A percentile compares a stretch with the other conserved stretches of the same genome.
phyloP scores from a whole-genome alignment of 805 yeast species.

The Pichia ethanolica region DNA sequence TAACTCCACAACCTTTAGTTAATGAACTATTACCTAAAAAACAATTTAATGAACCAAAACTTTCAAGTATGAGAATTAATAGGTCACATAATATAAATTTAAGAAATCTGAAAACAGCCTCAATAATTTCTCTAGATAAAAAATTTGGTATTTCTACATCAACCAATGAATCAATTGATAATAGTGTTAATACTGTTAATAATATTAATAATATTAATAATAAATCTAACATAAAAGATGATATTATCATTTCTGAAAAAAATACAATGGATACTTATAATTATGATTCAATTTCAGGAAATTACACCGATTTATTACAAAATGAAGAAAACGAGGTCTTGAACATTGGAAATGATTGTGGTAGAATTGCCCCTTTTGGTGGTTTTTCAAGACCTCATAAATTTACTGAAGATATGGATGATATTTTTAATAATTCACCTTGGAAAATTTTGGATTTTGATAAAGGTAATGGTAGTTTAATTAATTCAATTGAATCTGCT shows the following conservation, averaged over 20 bases:
- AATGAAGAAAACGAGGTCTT: slow-evolving; percentile 11
- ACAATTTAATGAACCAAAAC: slow-evolving; percentile 7
- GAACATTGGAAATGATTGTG: background rate
- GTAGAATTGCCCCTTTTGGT: slow-evolving; percentile 57
- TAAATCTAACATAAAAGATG: background rate
- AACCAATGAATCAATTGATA: background rate
- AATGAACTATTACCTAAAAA: slow-evolving; percentile 4
- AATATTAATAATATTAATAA: no score
- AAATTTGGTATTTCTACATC: background rate
- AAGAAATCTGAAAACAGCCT: slow-evolving; percentile 8
- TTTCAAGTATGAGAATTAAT: slow-evolving; percentile 14
- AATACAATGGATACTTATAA: slow-evolving; percentile 4
- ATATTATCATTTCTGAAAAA: background rate
- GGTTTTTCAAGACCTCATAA: slow-evolving; percentile 60
- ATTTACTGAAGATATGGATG: slow-evolving; percentile 34
- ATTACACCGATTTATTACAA: slow-evolving; percentile 1
- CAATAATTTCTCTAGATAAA: slow-evolving; percentile 4
- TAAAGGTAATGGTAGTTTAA: slow-evolving; percentile 83
- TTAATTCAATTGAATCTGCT: slow-evolving; percentile 72
- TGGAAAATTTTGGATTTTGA: slow-evolving; percentile 66
- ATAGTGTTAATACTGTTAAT: background rate
- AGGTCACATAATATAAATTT: slow-evolving; percentile 6
- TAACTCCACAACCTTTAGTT: slow-evolving; percentile 7
- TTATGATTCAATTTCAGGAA: slow-evolving; percentile 1
- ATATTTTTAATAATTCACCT: slow-evolving; percentile 51